Evolutionary conservation across 2,329 filamentous ascomycete species (phyloP).

Genomic region (Ramularia endophylla): DNA sequence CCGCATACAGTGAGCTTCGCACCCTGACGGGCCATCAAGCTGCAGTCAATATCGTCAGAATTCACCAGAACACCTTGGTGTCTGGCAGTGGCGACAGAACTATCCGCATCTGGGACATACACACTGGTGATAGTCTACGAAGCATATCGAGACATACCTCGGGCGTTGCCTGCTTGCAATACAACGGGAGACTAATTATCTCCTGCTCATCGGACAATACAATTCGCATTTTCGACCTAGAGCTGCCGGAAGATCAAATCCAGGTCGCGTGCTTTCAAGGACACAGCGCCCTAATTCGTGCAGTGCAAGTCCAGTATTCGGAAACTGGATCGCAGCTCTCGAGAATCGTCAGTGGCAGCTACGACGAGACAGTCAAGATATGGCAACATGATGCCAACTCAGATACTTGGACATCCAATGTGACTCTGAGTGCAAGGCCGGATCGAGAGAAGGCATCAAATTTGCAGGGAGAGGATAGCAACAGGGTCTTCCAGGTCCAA

Average conservation of each 20-base stretch:
- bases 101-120: slow-evolving; percentile 6
- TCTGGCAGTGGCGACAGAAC: slow-evolving; percentile 8
- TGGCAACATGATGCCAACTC: slow-evolving; percentile 67
- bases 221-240: slow-evolving; percentile 1
- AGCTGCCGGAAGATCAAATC: background rate
- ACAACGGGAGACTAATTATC: slow-evolving; percentile 4
- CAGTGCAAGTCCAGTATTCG: slow-evolving; percentile 1
- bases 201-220: slow-evolving; percentile 6
- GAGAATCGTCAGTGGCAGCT: slow-evolving; percentile 94
- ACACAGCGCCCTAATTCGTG: slow-evolving; percentile 3
- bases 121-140: slow-evolving; percentile 4
- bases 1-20: slow-evolving; percentile 2
- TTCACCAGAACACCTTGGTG: slow-evolving; percentile 2
- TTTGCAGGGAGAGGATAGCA: slow-evolving; percentile 38
- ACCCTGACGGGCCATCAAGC: slow-evolving; percentile 5
- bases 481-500: slow-evolving; percentile 89
- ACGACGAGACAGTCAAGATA: slow-evolving; percentile 92
- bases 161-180: slow-evolving; percentile 4
- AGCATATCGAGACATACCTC: background rate
- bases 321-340: slow-evolving; percentile 25
- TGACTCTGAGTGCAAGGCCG: slow-evolving; percentile 49
- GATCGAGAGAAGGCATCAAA: no score
- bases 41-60: slow-evolving; percentile 11
- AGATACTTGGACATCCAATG: slow-evolving; percentile 74
- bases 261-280: slow-evolving; percentile 8